Conservation (phyloP, 139 green algal genomes). For the Chlamydomonas incerta region DNA sequence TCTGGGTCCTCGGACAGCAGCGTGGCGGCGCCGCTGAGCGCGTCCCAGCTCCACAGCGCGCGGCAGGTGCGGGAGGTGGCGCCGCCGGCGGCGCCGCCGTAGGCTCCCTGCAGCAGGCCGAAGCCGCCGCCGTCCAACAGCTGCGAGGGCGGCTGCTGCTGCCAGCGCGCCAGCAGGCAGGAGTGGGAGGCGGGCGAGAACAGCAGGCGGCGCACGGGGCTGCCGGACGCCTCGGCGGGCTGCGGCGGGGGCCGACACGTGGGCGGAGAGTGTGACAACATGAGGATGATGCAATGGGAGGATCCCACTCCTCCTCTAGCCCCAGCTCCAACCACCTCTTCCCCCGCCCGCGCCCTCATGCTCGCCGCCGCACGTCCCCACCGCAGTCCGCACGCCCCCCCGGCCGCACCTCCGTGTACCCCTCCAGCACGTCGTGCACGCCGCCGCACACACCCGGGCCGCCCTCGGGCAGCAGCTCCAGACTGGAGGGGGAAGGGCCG, state of each 20-base stretch:
- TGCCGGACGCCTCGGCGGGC: not conserved
- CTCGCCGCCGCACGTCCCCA: not conserved
- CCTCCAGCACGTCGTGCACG: conserved; percentile 1
- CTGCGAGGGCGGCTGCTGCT: not conserved
- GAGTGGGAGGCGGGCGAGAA: conserved; percentile 14
- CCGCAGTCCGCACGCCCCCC: not conserved
- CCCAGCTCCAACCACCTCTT: not conserved
- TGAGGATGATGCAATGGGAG: too few species aligned
- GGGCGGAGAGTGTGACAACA: too few species aligned
- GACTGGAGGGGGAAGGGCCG: not conserved
- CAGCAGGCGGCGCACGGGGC: conserved; percentile 2
- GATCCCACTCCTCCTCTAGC: too few species aligned
- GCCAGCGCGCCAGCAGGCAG: conserved; percentile 30
- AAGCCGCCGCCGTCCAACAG: not conserved
- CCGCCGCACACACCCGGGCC: conserved; percentile 2
- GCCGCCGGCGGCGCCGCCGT: not conserved
- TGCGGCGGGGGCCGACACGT: not conserved
- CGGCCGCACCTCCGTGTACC: conserved; percentile 7
- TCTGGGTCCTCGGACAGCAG: conserved; percentile 46
- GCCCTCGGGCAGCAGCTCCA: conserved; percentile 31
- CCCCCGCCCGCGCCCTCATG: not conserved
- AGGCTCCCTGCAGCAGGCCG: not conserved
- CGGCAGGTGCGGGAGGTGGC: not conserved
- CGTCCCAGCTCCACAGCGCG: not conserved
- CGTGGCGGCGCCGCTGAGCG: not conserved